These are phyloP conservation scores for Sclerotiophoma versabilis DNA, from an alignment of 2,329 filamentous ascomycete genomes.

Conservation along the genomic window DNA sequence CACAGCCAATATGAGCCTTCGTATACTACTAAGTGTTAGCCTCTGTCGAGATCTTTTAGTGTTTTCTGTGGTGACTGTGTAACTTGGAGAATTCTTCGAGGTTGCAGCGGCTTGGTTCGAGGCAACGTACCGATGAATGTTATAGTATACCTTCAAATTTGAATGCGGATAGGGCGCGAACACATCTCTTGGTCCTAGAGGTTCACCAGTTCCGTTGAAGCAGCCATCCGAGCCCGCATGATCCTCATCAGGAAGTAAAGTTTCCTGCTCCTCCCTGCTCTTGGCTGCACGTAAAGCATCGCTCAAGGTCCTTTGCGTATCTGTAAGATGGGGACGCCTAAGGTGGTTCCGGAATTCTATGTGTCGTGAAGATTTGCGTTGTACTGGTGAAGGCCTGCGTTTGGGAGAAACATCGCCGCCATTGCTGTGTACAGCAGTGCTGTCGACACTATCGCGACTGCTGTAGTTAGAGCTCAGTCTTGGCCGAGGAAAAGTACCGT, in stretches of 20 bases:
- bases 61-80: too few species aligned
- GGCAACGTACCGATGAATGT: conserved; percentile 67
- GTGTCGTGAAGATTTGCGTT: conserved; percentile 33
- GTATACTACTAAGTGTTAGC: conserved; percentile 44
- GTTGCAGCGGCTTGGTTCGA: not conserved
- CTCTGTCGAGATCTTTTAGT: not conserved
- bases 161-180: conserved; percentile 63
- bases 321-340: conserved; percentile 41
- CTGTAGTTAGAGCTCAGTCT: conserved; percentile 24
- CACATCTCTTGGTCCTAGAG: conserved; percentile 47
- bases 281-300: conserved; percentile 50
- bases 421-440: conserved; percentile 28
- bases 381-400: conserved; percentile 21
- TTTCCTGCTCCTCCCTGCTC: conserved; percentile 58
- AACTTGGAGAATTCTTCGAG: not conserved
- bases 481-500: conserved; percentile 34
- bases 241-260: conserved; percentile 54
- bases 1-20: conserved; percentile 55
- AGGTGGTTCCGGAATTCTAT: conserved; percentile 45
- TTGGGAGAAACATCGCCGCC: conserved; percentile 33
- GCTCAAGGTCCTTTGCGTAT: conserved; percentile 45
- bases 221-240: conserved; percentile 56
- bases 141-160: conserved; percentile 75
- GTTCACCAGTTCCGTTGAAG: conserved; percentile 47
- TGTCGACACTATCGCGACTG: conserved; percentile 28